A percentile compares a stretch with the other conserved stretches of the same genome.
These are phyloP conservation scores for Brassica hybrid DNA, from an alignment of 441 rosid genomes.

Conservation along the genomic window DNA sequence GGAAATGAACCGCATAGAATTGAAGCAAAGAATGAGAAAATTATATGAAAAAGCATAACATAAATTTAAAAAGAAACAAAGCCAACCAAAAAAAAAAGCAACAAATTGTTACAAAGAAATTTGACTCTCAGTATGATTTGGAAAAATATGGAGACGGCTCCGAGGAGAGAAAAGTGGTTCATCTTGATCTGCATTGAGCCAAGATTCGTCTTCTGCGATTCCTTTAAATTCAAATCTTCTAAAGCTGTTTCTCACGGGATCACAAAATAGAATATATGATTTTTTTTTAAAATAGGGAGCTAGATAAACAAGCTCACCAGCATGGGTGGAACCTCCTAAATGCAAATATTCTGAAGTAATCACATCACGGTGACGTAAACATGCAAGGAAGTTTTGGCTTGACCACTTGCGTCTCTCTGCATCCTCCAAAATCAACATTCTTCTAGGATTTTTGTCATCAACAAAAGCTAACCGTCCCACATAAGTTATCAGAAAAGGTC, in stretches of 20 bases:
- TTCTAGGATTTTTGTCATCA: background rate
- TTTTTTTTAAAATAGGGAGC: background rate
- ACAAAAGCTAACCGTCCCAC: background rate
- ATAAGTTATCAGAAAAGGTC: background rate
- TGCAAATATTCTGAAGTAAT: background rate
- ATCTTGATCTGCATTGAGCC: background rate
- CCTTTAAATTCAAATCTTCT: conserved; percentile 3
- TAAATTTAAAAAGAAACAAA: background rate
- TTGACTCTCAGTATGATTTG: background rate
- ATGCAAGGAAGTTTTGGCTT: background rate
- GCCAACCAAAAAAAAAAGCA: background rate
- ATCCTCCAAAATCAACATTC: background rate
- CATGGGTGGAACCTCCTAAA: background rate
- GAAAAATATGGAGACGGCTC: background rate
- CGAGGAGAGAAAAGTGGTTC: background rate
- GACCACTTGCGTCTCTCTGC: background rate
- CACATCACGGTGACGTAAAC: background rate
- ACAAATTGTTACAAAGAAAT: conserved; percentile 1
- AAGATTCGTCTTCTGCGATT: background rate
- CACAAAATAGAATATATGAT: conserved; percentile 2
- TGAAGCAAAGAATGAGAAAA: background rate
- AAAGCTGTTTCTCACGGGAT: background rate
- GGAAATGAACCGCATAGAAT: background rate
- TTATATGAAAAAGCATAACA: background rate
- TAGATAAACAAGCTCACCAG: background rate